Conservation (phyloP, 179 eudicot species). For the Carnegiea gigantea region DNA sequence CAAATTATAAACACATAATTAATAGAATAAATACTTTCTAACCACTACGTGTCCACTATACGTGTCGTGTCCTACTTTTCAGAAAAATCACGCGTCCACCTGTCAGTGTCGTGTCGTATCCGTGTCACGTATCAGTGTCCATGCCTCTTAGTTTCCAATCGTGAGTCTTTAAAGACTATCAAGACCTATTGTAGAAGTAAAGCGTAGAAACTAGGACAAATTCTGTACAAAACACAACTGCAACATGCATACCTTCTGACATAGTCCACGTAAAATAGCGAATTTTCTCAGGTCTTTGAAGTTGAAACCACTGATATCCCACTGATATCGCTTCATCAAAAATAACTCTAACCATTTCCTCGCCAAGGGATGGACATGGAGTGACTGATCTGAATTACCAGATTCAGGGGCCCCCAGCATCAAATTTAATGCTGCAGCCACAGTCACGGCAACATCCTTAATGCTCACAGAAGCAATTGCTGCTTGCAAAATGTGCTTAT, state of each 20-base stretch:
- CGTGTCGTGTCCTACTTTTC: no score
- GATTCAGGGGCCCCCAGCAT: slow-evolving; percentile 78
- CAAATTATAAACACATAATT: no score
- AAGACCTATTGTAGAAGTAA: not conserved
- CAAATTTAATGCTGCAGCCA: slow-evolving; percentile 83
- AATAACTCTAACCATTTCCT: slow-evolving; percentile 89
- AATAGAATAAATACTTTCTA: no score
- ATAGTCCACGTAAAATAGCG: slow-evolving; percentile 91
- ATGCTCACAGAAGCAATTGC: slow-evolving; percentile 73
- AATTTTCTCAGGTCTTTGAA: slow-evolving; percentile 90
- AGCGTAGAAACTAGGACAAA: not conserved
- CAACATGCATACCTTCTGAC: slow-evolving; percentile 71
- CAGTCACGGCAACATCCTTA: slow-evolving; percentile 64
- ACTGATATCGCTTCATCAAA: slow-evolving; percentile 76
- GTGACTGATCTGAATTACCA: slow-evolving; percentile 38
- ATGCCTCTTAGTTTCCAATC: not conserved
- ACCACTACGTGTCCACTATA: no score
- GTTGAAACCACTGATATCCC: slow-evolving; percentile 75
- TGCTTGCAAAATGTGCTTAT: slow-evolving; percentile 93
- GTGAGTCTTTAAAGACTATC: not conserved
- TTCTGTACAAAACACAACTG: not conserved
- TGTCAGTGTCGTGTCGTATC: no score
- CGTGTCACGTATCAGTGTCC: no score
- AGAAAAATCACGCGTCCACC: no score
- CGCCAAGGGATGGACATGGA: slow-evolving; percentile 54